A percentile compares a stretch with the other conserved stretches of the same genome.
Evolutionary conservation across 2,329 filamentous ascomycete genomes (phyloP).

Genomic region (Corinectria fuckeliana): DNA sequence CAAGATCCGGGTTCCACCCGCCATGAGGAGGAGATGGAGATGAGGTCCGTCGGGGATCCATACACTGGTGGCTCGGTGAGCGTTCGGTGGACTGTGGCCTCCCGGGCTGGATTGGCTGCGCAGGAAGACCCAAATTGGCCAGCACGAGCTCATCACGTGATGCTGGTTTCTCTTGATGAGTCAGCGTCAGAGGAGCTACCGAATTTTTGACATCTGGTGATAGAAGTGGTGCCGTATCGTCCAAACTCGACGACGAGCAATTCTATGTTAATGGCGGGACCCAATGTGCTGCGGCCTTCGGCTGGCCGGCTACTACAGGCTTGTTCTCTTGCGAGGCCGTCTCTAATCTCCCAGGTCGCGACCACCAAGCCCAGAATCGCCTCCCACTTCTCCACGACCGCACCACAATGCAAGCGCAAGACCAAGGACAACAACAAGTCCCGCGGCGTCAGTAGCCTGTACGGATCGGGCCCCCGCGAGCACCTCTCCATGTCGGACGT

Average conservation of each 20-base stretch:
- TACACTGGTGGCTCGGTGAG: conserved; percentile 15
- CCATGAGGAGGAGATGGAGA: conserved; percentile 23
- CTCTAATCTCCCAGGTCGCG: conserved; percentile 17
- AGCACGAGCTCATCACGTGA: background rate
- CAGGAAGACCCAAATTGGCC: background rate
- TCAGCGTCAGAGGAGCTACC: conserved; percentile 8
- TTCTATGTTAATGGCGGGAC: conserved; percentile 39
- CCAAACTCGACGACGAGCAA: conserved; percentile 25
- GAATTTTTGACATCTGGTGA: conserved; percentile 31
- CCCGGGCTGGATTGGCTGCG: background rate
- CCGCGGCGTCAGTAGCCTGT: conserved; percentile 82
- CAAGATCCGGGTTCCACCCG: conserved; percentile 28
- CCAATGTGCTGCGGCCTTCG: conserved; percentile 39
- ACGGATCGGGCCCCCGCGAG: conserved; percentile 76
- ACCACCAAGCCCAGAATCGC: conserved; percentile 28
- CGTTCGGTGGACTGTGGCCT: conserved; percentile 9
- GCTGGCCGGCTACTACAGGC: conserved; percentile 32
- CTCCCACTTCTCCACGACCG: conserved; percentile 61
- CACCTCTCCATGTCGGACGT: conserved; percentile 76
- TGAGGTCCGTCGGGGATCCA: conserved; percentile 17
- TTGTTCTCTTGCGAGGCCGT: conserved; percentile 19
- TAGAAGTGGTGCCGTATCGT: conserved; percentile 17
- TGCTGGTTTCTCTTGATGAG: background rate
- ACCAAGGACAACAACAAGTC: conserved; percentile 77
- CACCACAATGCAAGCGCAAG: conserved; percentile 55